Evolutionary conservation across 805 yeast species (phyloP), one percentile per base, ranked within the genome.

Genomic region (Pichia paraexigua): DNA sequence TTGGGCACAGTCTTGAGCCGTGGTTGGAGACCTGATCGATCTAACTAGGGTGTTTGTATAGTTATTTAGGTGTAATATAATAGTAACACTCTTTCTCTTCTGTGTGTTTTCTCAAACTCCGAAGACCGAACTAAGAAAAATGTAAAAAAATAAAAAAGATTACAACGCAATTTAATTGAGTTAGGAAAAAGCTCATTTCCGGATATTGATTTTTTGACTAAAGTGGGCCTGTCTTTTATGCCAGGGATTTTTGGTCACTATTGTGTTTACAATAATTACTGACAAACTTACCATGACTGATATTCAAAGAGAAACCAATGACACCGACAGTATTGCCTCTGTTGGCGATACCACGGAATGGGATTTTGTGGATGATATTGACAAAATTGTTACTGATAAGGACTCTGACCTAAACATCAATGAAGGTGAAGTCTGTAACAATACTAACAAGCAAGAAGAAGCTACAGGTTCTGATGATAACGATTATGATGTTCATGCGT

Each of bases 1-100:
- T 39, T 39, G 45, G 42, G 2, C 45, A 51, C 18, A 44, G 53
- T 22, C 45, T 11, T n/a, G 53, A 51, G 17, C 48, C 50, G 37
- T 51, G 53, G 53, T 7, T n/a, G 24, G 53, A 51, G n/a, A 30
- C 44, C 6, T 22, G 18, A 12, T 35, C 39, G 11, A 35, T 2
- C 2, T 35, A 35, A n/a, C 4, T 30, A 3, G 13, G n/a, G 35
- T 30, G 12, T 3, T 24, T 24, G 30, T 27, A 30, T 30, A 30
- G 35, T 4, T 12, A 24, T 24, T 7, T 24, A 24, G 25, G 25
- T 24, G 25, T 24, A 24, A 24, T 24, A 24, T n/a, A n/a, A n/a
- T n/a, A 24, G 7, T 24, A 24, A 24, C 7, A 24, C 25, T 24
- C 25, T 24, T 24, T 7, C 7, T 24, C 25, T 24, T 5, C 25